Conservation (phyloP, 1,284 basidiomycete species). For the Cryptococcus sp. region DNA sequence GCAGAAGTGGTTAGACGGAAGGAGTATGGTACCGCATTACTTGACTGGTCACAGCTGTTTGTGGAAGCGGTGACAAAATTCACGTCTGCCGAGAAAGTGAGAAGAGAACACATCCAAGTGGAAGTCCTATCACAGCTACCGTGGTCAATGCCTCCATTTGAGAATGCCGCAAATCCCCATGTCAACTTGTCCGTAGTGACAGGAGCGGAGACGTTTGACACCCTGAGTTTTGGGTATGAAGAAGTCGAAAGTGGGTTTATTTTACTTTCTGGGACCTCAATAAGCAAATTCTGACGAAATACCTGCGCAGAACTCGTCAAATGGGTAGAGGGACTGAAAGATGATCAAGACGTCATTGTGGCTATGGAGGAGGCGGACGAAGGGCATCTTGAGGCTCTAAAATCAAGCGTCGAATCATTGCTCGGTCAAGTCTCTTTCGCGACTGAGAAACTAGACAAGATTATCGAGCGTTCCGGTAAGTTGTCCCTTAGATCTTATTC, state of each 20-base stretch:
- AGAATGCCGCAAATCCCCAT: constrained; percentile 54
- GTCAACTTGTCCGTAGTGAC: constrained; percentile 74
- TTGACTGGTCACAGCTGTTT: constrained; percentile 72
- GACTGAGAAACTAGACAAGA: constrained; percentile 72
- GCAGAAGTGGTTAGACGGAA: constrained; percentile 86
- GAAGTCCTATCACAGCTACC: constrained; percentile 78
- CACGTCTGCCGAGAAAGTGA: constrained; percentile 70
- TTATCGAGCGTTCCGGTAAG: constrained; percentile 75
- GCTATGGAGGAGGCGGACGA: constrained; percentile 28
- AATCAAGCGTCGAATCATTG: constrained; percentile 64
- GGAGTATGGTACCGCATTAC: constrained; percentile 76
- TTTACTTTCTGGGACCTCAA: background rate
- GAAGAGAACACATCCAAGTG: constrained; percentile 72
- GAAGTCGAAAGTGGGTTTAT: constrained; percentile 69
- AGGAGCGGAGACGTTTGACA: constrained; percentile 32
- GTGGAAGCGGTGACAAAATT: constrained; percentile 75
- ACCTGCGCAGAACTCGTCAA: constrained; percentile 57
- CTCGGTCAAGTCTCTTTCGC: constrained; percentile 72
- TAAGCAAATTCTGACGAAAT: constrained; percentile 10
- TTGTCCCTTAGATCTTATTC: constrained; percentile 16
- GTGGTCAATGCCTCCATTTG: constrained; percentile 61
- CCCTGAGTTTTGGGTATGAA: constrained; percentile 61
- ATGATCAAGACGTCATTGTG: constrained; percentile 34
- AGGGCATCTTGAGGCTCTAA: constrained; percentile 64
- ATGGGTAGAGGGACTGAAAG: constrained; percentile 61